Percentiles rank a stretch among this genome's conserved stretches.
Evolutionary conservation across 2,329 filamentous ascomycete genomes (phyloP).

Genomic region (Alternaria hordeiaustralica): DNA sequence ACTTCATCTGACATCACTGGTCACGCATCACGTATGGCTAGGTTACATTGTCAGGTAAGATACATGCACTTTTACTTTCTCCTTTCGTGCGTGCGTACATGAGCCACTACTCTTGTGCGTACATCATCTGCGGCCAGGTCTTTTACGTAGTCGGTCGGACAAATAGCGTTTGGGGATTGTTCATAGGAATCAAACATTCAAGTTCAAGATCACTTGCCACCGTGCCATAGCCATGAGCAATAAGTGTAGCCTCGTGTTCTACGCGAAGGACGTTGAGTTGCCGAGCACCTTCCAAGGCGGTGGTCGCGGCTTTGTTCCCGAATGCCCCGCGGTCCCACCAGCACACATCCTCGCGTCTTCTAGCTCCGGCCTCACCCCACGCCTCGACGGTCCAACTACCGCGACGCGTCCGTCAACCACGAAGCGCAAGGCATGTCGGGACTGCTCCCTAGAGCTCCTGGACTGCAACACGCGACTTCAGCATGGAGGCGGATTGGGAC

Average conservation of each 20-base stretch:
- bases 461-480: conserved; percentile 33
- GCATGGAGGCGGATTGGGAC: conserved; percentile 62
- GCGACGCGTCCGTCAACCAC: conserved; percentile 25
- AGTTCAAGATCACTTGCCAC: neutral
- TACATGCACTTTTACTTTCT: neutral
- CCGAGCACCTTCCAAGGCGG: neutral
- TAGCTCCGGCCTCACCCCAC: conserved; percentile 31
- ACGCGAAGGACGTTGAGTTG: neutral
- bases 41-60: conserved; percentile 14
- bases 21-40: neutral
- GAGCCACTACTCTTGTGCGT: neutral
- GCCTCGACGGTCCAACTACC: conserved; percentile 19
- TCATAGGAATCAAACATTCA: neutral
- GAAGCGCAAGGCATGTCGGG: conserved; percentile 38
- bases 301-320: conserved; percentile 5
- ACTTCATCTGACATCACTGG: conserved; percentile 2
- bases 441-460: conserved; percentile 14
- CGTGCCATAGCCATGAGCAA: neutral
- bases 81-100: conserved; percentile 1
- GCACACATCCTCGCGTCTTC: conserved; percentile 25
- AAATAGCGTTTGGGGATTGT: neutral
- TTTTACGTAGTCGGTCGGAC: neutral
- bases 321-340: conserved; percentile 16
- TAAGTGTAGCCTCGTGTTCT: neutral
- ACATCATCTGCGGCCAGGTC: neutral